Conservation (phyloP, 2,329 filamentous ascomycete genomes). For the Stachybotrys echinatus region DNA sequence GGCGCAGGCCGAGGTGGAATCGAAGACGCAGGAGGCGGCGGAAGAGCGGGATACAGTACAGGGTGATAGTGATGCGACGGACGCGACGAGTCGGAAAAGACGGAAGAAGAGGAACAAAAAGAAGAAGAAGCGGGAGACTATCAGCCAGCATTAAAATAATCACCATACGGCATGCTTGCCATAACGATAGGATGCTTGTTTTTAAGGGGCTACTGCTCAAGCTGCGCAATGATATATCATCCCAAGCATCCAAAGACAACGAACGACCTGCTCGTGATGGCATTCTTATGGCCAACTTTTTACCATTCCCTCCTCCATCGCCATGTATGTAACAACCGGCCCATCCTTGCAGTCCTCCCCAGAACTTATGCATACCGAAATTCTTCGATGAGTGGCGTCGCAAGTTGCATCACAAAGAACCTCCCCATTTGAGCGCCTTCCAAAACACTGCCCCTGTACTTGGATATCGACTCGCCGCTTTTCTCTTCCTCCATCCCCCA, state of each 20-base stretch:
- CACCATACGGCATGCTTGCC: too few relatives aligned
- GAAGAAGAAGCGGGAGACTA: slow-evolving; percentile 19
- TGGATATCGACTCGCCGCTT: too few relatives aligned
- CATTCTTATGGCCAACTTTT: background rate
- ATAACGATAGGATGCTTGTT: too few relatives aligned
- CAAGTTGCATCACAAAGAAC: background rate
- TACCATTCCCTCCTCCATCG: background rate
- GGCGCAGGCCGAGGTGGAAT: background rate
- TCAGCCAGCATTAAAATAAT: slow-evolving; percentile 9
- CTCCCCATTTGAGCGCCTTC: background rate
- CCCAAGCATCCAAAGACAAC: background rate
- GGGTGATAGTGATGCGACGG: background rate
- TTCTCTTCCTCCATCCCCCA: too few relatives aligned
- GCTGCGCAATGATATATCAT: background rate
- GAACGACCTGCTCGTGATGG: background rate
- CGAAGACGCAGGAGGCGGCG: background rate
- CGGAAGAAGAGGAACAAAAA: slow-evolving; percentile 19
- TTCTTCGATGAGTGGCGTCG: background rate
- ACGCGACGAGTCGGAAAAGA: slow-evolving; percentile 11
- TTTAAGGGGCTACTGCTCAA: slow-evolving; percentile 7
- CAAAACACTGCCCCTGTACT: too few relatives aligned
- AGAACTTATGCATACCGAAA: background rate
- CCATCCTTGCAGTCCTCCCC: background rate
- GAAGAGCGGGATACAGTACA: background rate
- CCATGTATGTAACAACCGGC: background rate